Base-by-base conservation (phyloP, 202 grass and related monocot species). In the Hordeum pubiflorum region DNA sequence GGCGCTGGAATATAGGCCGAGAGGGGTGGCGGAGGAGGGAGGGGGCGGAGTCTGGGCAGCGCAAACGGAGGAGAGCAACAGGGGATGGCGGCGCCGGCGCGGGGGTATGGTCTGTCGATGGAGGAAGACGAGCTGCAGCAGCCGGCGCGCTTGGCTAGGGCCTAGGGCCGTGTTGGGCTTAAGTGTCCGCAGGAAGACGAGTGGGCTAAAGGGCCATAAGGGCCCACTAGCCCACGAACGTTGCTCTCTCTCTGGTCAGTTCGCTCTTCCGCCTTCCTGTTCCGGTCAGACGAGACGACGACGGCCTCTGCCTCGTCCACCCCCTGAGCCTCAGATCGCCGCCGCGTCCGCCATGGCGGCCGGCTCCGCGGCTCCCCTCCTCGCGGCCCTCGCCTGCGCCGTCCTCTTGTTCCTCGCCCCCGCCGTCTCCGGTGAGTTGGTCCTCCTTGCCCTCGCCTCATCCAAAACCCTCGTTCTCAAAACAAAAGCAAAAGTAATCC, bases 321-420 rank as follows among this genome's bases (percentile, higher is more conserved):
- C 18, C 58, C 20, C n/a, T 0, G 14, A 48, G 69, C 48, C 73
- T 21, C 71, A 62, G 83, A 89, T 89, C 87, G 74, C 68, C 79
- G 60, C 32, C 23, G 20, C 67, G 78, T 50, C 22, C 83, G 79
- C 83, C 79, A 86, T 89, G 87, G 79, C 29, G 65, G 79, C 29
- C 22, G 32, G 67, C 60, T 78, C 57, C 29, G 41, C 20, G 50
- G 67, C 32, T 21, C 6, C 5, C 31, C 83, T 86, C 83, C 39
- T 82, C 68, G 60, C 40, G 18, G 60, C 60, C 9, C 3, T 60
- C 54, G 11, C 72, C 23, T 74, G 52, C 31, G 0, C 75, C 23
- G 1, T 58, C 10, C 39, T 86, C 9, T 12, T 62, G 17, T 15
- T 67, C 31, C 63, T 83, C 54, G 22, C 68, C 10, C 18, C 75